Evolutionary conservation across 1,284 basidiomycete species (phyloP), one percentile per base, ranked within the genome.

Genomic region (Pseudozyma sp.): DNA sequence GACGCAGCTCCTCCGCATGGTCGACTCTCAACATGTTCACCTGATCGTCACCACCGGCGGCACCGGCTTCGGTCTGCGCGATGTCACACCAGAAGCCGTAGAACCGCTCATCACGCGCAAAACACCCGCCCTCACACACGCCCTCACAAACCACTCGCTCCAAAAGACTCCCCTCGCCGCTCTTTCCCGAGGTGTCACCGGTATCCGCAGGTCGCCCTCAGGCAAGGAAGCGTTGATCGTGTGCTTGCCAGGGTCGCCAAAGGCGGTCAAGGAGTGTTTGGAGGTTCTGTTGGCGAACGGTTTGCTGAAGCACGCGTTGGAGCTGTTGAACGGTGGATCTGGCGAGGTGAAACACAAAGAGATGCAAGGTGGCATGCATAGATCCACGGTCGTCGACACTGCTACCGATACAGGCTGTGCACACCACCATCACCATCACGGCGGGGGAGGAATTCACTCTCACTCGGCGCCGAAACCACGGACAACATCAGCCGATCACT

Each of bases 181-280:
- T 0, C 87, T 95, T 9, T 91, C 92, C 1, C 89, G 93, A 10
- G 92, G 92, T 1, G 86, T 94, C 14, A 92, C 91, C 3, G 93
- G 93, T 0, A 91, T 92, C 7, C 47, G 77, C 4, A 59, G 46
- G 44, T 24, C 17, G 1, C 7, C n/a, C 6, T 24, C 40, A 0
- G 31, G 24, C 1, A 30, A 45, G 7, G 88, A 88, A 37, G 90
- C 90, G 0, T 87, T 95, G 16, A 86, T 95, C 31, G 87, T 92
- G 17, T 92, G 92, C 0, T 89, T 95, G 9, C 94, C 94, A 0
- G 93, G 93, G 0, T 92, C 91, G 73, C 88, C 90, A 24, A 94
- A 92, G 77, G 93, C 92, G 2, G 93, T 94, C 30, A 89, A 87
- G 65, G 93, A 94, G 81, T 92, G 90, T 76, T 80, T 93, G 61